Percentiles rank a stretch among this genome's conserved stretches.
Conservation (phyloP, 495 filamentous ascomycete species). For the Xylaria scruposa region DNA sequence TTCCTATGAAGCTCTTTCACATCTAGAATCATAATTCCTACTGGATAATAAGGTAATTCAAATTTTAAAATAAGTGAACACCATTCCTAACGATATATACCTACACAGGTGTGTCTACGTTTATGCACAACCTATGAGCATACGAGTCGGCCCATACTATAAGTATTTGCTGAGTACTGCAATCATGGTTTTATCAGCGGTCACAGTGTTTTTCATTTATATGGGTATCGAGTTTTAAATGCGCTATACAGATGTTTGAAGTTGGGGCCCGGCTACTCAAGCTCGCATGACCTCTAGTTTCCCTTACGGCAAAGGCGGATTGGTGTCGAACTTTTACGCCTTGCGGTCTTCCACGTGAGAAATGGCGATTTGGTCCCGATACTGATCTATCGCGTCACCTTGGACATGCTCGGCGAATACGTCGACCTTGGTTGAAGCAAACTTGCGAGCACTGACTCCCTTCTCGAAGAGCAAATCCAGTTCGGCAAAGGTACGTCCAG, state of each 20-base stretch:
- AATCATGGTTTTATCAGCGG: neutral
- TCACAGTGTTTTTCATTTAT: neutral
- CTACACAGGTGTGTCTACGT: neutral
- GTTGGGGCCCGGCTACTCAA: neutral
- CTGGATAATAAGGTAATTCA: neutral
- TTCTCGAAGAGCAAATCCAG: conserved; percentile 76
- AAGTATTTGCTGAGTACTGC: neutral
- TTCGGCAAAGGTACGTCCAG: conserved; percentile 74
- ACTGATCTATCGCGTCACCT: conserved; percentile 55
- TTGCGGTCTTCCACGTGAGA: conserved; percentile 29
- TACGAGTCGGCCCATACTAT: neutral
- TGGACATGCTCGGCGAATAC: conserved; percentile 70
- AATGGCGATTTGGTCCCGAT: conserved; percentile 44
- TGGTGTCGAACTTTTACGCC: conserved; percentile 15
- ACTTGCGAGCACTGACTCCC: conserved; percentile 70
- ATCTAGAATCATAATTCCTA: neutral
- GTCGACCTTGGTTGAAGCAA: conserved; percentile 67
- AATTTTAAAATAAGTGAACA: neutral
- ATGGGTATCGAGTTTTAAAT: neutral
- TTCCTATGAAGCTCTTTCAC: neutral
- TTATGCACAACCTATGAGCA: neutral
- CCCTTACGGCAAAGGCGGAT: neutral
- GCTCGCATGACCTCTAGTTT: neutral
- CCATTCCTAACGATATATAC: neutral
- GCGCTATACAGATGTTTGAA: neutral